Evolutionary conservation across 1,284 basidiomycete genomes (phyloP).

Genomic region (Ceratobasidium sp.): DNA sequence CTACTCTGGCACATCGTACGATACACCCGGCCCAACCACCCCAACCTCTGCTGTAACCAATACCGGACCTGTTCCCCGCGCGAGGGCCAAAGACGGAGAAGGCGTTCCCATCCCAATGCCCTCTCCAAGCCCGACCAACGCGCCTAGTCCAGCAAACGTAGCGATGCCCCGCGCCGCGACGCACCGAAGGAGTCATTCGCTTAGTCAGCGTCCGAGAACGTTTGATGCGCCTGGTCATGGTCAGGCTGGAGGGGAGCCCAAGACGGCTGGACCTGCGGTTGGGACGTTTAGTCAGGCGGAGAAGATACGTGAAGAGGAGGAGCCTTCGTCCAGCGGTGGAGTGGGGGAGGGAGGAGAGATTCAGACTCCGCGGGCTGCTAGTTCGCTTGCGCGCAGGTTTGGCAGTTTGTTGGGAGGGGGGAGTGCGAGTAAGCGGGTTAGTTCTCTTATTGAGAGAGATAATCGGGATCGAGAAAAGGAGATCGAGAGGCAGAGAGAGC

Average conservation of each 20-base stretch:
- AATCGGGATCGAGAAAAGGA: not conserved
- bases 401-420: conserved; percentile 70
- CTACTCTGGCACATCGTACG: conserved; percentile 80
- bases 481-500: conserved; percentile 16
- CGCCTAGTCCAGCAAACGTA: conserved; percentile 18
- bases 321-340: conserved; percentile 41
- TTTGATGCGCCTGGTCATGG: conserved; percentile 47
- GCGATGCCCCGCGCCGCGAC: conserved; percentile 46
- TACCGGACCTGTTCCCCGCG: conserved; percentile 44
- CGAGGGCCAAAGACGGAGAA: conserved; percentile 46
- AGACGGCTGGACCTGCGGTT: conserved; percentile 68
- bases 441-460: conserved; percentile 19
- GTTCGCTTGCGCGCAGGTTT: conserved; percentile 66
- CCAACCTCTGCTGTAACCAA: conserved; percentile 56
- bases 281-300: conserved; percentile 59
- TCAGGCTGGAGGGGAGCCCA: conserved; percentile 53
- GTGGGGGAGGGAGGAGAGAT: conserved; percentile 43
- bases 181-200: conserved; percentile 64
- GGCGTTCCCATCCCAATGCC: conserved; percentile 33
- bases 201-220: conserved; percentile 73
- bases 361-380: not conserved
- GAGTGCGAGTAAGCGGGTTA: conserved; percentile 29
- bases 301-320: conserved; percentile 46
- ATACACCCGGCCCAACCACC: conserved; percentile 62
- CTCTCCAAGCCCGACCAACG: conserved; percentile 1